Conservation (phyloP, 805 yeast genomes). For the Hanseniaspora nectarophila region DNA sequence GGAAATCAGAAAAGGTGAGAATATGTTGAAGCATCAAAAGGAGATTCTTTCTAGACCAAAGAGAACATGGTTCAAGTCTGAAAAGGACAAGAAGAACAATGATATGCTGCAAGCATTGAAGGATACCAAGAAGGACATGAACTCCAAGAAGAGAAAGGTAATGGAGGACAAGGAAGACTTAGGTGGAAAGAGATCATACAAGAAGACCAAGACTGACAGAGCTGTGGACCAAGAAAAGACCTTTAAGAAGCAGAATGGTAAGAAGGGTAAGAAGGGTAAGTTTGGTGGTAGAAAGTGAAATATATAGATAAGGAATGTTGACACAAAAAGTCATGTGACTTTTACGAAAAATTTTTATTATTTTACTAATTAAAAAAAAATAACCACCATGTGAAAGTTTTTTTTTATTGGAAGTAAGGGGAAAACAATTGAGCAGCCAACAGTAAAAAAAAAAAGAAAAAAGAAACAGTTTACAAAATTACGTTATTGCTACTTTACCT, state of each 20-base stretch:
- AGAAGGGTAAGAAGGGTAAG: slow-evolving; percentile 23
- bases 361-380: no score
- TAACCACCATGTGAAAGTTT: not conserved
- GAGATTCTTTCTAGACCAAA: slow-evolving; percentile 85
- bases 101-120: slow-evolving; percentile 31
- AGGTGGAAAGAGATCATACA: slow-evolving; percentile 44
- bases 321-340: not conserved
- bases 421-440: no score
- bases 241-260: slow-evolving; percentile 26
- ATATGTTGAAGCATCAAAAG: slow-evolving; percentile 61
- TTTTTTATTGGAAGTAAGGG: no score
- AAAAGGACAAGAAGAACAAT: slow-evolving; percentile 33
- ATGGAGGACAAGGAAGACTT: slow-evolving; percentile 52
- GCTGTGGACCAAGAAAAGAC: slow-evolving; percentile 37
- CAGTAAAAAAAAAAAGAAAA: no score
- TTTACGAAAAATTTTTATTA: not conserved
- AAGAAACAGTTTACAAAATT: no score
- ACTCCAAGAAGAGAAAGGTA: slow-evolving; percentile 57
- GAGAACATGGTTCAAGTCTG: slow-evolving; percentile 88
- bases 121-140: slow-evolving; percentile 41
- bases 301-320: not conserved
- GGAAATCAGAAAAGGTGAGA: slow-evolving; percentile 77
- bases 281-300: slow-evolving; percentile 9
- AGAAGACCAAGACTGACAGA: slow-evolving; percentile 71
- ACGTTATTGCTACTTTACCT: no score